Base-by-base conservation (phyloP, 2,329 filamentous ascomycete genomes). In the Neobulgaria alba region DNA sequence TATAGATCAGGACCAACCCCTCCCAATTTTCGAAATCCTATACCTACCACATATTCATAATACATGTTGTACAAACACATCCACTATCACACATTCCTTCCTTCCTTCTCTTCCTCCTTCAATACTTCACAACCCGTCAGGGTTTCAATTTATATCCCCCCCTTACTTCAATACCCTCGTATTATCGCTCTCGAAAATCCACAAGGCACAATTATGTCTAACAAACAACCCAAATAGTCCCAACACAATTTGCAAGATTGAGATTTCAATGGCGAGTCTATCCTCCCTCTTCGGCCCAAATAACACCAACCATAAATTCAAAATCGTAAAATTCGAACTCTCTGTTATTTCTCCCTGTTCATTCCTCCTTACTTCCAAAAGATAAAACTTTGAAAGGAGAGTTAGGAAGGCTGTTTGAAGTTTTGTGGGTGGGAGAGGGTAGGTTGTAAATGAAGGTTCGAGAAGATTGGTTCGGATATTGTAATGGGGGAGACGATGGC, bases 291-390 rank as follows among this genome's bases (percentile, higher is more conserved):
- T 75, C 2, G 92, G 89, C 0, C 92, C 92, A 60, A 89, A 82
- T 85, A 88, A 94, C 38, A 96, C 85, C 47, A 98, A 69, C 90
- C 90, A 98, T 41, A 98, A 72, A 60, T 98, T 98, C 51, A 98
- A 71, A 35, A 98, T 75, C 7, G 92, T 98, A 48, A 98, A 73
- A 63, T 98, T 98, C 50, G 79, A 87, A 15, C 81, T 90, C 63
- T 92, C 83, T 17, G 77, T 67, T 53, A 96, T 82, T 50, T 71
- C 66, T 7, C 85, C 85, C 40, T 80, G 65, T 26, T 77, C 69
- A 56, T 90, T 79, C 37, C 70, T 73, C 45, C 71, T 76, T 31
- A 95, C 66, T 34, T 76, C 72, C 40, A 95, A 61, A 38, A 96
- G 67, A 46, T 69, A 72, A 41, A 95, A 58, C 47, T 67, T 71